A percentile compares a stretch with the other conserved stretches of the same genome.
phyloP scores from a whole-genome alignment of 2,329 filamentous ascomycete genomes.

The Blumeria graminis region DNA sequence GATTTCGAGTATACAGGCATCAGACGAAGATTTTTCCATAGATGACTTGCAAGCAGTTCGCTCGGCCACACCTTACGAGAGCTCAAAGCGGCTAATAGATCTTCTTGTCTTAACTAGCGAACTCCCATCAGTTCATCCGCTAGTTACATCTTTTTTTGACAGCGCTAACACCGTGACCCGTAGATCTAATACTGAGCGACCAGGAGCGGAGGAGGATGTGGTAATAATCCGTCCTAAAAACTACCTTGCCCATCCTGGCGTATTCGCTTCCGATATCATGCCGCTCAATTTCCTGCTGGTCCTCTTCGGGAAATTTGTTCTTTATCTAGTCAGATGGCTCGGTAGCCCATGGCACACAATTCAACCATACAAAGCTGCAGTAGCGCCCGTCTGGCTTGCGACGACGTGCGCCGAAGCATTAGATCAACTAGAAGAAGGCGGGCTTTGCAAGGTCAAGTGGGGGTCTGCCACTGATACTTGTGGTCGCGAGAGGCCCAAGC shows the following conservation, averaged over 20 bases:
- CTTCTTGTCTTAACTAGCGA: slow-evolving; percentile 50
- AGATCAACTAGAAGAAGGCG: slow-evolving; percentile 23
- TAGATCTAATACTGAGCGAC: slow-evolving; percentile 4
- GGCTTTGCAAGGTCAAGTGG: slow-evolving; percentile 49
- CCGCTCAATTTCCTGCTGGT: slow-evolving; percentile 46
- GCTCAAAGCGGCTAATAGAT: slow-evolving; percentile 70
- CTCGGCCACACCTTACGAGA: slow-evolving; percentile 47
- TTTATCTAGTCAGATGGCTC: slow-evolving; percentile 49
- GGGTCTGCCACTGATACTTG: slow-evolving; percentile 42
- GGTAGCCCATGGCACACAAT: slow-evolving; percentile 78
- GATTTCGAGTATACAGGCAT: slow-evolving; percentile 61
- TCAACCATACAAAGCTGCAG: slow-evolving; percentile 52
- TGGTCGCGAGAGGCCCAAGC: slow-evolving; percentile 37
- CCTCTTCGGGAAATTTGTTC: slow-evolving; percentile 39
- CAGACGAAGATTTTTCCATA: slow-evolving; percentile 25
- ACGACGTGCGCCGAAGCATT: slow-evolving; percentile 40
- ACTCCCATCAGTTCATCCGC: slow-evolving; percentile 36
- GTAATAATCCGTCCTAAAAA: slow-evolving; percentile 28
- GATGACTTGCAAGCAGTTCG: slow-evolving; percentile 55
- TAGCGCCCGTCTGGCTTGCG: slow-evolving; percentile 53
- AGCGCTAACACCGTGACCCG: slow-evolving; percentile 11
- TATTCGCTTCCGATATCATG: slow-evolving; percentile 63
- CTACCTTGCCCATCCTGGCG: slow-evolving; percentile 67
- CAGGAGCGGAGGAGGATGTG: slow-evolving; percentile 5
- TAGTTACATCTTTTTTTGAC: slow-evolving; percentile 31